These are phyloP conservation scores for Tulasnella sp. DNA, from an alignment of 768 basidiomycete genomes.

Conservation along the genomic window DNA sequence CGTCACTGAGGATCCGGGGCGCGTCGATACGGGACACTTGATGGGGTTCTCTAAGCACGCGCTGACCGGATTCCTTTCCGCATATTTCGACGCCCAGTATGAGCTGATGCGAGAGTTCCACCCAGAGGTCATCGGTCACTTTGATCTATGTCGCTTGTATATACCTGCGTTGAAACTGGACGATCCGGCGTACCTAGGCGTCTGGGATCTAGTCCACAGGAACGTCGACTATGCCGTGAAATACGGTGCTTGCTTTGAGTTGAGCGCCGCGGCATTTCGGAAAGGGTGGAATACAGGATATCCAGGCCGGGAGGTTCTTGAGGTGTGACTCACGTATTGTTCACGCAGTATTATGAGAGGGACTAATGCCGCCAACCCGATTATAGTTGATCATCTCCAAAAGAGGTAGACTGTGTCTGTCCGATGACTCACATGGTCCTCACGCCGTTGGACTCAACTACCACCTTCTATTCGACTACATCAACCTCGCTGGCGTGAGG, in stretches of 20 bases:
- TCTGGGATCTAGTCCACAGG: constrained; percentile 54
- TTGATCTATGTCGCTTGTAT: constrained; percentile 87
- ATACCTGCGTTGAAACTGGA: constrained; percentile 45
- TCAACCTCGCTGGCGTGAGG: constrained; percentile 44
- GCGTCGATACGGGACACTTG: constrained; percentile 14
- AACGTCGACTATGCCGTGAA: constrained; percentile 60
- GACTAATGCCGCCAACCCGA: not conserved
- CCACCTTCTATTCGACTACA: constrained; percentile 48
- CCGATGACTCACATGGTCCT: constrained; percentile 93
- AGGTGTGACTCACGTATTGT: constrained; percentile 39
- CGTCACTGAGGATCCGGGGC: constrained; percentile 21
- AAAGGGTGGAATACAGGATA: constrained; percentile 84
- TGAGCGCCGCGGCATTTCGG: constrained; percentile 84
- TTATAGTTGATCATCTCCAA: constrained; percentile 54
- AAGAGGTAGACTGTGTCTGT: constrained; percentile 70
- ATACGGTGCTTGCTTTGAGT: constrained; percentile 89
- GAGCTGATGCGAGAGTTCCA: constrained; percentile 53
- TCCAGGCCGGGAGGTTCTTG: constrained; percentile 65
- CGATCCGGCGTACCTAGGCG: constrained; percentile 38
- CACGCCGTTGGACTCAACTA: constrained; percentile 85
- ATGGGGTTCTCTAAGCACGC: too few relatives aligned
- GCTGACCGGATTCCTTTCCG: constrained; percentile 22
- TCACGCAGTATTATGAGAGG: constrained; percentile 1
- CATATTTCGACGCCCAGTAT: constrained; percentile 83
- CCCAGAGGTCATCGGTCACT: constrained; percentile 86